Percentiles rank a stretch among this genome's conserved stretches.
phyloP scores from a whole-genome alignment of 441 rosid genomes.

The Jatropha podagrica region DNA sequence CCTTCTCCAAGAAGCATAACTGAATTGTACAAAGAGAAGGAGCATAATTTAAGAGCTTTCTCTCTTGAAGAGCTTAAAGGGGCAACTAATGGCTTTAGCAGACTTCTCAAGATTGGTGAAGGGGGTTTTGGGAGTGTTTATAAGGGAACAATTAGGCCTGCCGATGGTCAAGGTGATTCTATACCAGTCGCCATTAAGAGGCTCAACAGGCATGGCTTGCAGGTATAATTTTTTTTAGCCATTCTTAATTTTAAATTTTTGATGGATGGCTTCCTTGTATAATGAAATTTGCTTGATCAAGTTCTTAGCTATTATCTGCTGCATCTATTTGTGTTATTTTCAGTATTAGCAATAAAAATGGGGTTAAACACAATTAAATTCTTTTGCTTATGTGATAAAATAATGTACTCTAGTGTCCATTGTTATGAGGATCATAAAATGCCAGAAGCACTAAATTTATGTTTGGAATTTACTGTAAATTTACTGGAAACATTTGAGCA shows the following conservation, averaged over 20 bases:
- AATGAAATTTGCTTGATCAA: neutral
- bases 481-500: neutral
- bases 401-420: neutral
- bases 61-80: conserved; percentile 60
- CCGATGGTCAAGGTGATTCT: conserved; percentile 35
- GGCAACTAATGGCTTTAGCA: conserved; percentile 63
- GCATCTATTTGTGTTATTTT: neutral
- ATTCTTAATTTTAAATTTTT: neutral
- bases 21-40: conserved; percentile 65
- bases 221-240: conserved; percentile 33
- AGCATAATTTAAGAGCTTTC: conserved; percentile 65
- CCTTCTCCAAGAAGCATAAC: conserved; percentile 65
- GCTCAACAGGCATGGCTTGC: conserved; percentile 56
- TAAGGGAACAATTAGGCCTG: conserved; percentile 53
- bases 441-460: neutral
- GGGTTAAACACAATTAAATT: neutral
- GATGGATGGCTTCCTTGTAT: neutral
- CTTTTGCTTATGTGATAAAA: no score
- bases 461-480: neutral
- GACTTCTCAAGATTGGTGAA: conserved; percentile 78
- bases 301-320: neutral
- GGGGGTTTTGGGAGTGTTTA: conserved; percentile 90
- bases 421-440: neutral
- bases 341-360: neutral
- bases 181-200: conserved; percentile 50